Evolutionary conservation across 225 moss, liverwort and hornwort species (phyloP), one percentile per base, ranked within the genome.

Genomic region (Rhytidiadelphus loreus): DNA sequence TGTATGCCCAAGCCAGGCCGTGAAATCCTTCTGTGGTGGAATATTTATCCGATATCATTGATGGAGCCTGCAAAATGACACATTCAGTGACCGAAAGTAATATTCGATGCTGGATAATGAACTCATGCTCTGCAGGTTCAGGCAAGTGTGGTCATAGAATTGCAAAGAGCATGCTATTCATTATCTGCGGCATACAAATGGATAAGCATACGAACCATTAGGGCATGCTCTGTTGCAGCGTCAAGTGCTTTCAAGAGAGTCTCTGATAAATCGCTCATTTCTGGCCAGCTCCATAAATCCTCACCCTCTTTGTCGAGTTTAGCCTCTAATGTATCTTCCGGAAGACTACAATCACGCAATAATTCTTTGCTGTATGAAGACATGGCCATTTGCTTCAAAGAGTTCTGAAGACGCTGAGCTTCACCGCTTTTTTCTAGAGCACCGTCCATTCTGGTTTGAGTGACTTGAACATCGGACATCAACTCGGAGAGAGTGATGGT

Each of bases 391-490:
- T 97, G 97, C 72, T 91, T 92, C 71, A 99, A 88, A 44, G 98
- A 99, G 71, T 91, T 97, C 80, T 94, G 93, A 71, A 99, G 93
- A 52, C 98, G 97, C 83, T 94, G 95, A 72, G 98, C 96, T 94
- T 99, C 98, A 76, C 97, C 96, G 81, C 98, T 99, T 88, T 97
- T 96, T 90, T 97, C 98, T 52, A 95, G 88, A 79, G 90, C 83
- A 68, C 97, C 97, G 78, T 99, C 97, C 86, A 96, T 88, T 83
- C 93, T 94, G 88, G 95, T 94, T 92, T 99, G 95, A 62, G 97
- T 96, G 70, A 99, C 97, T 96, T 97, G 97, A 88, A 99, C 98
- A 93, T 99, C 98, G 71, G 98, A 94, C 98, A 99, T 99, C 75
- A 99, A 92, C 91, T 99, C 98, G 29, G 98, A 99, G 22, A 99